Base-by-base conservation (phyloP, 805 yeast genomes). In the Pichia exigua region DNA sequence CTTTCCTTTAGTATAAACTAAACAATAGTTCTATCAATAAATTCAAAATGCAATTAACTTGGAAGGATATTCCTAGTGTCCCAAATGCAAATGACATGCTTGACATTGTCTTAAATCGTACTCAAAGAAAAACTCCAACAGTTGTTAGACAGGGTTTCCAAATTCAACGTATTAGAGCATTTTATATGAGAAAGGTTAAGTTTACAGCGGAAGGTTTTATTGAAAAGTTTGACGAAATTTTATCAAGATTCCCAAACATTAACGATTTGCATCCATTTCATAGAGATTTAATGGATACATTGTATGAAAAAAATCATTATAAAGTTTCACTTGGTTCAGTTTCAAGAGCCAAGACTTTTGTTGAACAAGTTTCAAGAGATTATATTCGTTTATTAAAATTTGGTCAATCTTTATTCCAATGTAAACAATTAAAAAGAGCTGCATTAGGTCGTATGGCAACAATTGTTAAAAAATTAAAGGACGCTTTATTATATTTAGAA, bases 361-460 rank as follows among this genome's bases (percentile, higher is more conserved):
- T 94, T 59, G 99, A 94, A 72, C 97, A 91, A 73, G 97, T 94
- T 43, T 78, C 96, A 22, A 81, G 99, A 72, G 99, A 94, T 75
- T 94, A 94, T 69, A 85, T 84, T 58, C 82, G 99, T 67, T 79
- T 94, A 62, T 77, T 94, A 66, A 94, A 94, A 74, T 94, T 91
- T 65, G 99, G 99, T 63, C 99, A 94, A 76, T 91, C 97, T 43
- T 75, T 94, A 57, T 94, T 90, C 74, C 99, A 95, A 76, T 94
- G 99, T 80, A 94, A 94, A 73, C 99, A 94, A 75, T 82, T 94
- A 68, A 94, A 94, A 72, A 81, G 97, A 66, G 99, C 99, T 60
- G 99, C 98, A 32, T 75, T 94, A 63, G 99, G 99, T 78, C 87
- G 99, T 73, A 94, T 94, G 99, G 99, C 99, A 51, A 94, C 99